These are phyloP conservation scores for Penicillium paneum DNA, from an alignment of 2,329 filamentous ascomycete species.

Conservation along the genomic window DNA sequence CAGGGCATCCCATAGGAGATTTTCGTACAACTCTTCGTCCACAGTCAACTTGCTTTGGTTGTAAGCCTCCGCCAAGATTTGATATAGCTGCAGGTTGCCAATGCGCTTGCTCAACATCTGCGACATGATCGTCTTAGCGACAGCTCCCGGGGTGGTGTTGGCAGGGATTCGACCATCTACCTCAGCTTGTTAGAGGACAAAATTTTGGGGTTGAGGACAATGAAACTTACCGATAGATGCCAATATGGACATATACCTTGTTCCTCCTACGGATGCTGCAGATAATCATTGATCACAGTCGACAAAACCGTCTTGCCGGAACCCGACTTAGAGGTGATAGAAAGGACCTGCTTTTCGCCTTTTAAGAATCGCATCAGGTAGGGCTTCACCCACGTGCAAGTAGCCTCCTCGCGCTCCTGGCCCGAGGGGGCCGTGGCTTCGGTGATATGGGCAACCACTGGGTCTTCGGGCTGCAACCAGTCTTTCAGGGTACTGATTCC, in stretches of 20 bases:
- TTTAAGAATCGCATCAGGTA: conserved; percentile 50
- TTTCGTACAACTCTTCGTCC: conserved; percentile 31
- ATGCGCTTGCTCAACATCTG: conserved; percentile 41
- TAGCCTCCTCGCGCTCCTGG: conserved; percentile 49
- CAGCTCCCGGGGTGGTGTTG: conserved; percentile 30
- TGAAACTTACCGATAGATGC: conserved; percentile 30
- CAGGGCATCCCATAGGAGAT: conserved; percentile 37
- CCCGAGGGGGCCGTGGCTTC: conserved; percentile 44
- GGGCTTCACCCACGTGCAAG: conserved; percentile 54
- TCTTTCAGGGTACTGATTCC: neutral
- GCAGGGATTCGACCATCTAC: conserved; percentile 29
- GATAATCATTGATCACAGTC: conserved; percentile 39
- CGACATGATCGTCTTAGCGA: conserved; percentile 36
- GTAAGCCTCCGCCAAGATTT: conserved; percentile 34
- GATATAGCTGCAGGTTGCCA: conserved; percentile 39
- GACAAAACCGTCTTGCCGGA: conserved; percentile 41
- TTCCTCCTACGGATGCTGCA: conserved; percentile 38
- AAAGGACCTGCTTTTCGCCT: conserved; percentile 43
- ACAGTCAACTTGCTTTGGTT: conserved; percentile 25
- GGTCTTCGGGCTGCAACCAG: conserved; percentile 49
- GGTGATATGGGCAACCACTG: conserved; percentile 43
- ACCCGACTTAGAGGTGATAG: conserved; percentile 43
- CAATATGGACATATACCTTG: conserved; percentile 35
- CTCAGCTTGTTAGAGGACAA: neutral
- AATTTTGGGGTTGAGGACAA: neutral